A percentile compares a stretch with the other conserved stretches of the same genome.
phyloP scores from a whole-genome alignment of 768 basidiomycete species.

The Suillus lakei region DNA sequence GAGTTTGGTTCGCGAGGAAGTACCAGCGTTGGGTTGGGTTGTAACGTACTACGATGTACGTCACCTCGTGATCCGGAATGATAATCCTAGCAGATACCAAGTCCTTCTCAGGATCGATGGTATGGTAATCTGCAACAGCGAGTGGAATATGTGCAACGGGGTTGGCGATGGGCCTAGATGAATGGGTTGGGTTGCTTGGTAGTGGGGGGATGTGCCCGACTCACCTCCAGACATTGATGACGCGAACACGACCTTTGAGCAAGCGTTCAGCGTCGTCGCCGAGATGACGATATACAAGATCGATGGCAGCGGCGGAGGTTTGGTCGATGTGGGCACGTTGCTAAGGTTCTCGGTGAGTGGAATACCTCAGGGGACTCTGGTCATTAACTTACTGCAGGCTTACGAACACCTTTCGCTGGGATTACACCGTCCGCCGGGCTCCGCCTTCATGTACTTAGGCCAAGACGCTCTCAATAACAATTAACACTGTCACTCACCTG shows the following conservation, averaged over 20 bases:
- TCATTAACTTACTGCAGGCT: conserved; percentile 38
- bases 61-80: conserved; percentile 39
- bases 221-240: conserved; percentile 48
- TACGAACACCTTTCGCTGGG: conserved; percentile 16
- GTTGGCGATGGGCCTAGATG: conserved; percentile 39
- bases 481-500: conserved; percentile 30
- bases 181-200: conserved; percentile 1
- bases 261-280: no score
- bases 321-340: conserved; percentile 51
- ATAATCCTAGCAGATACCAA: conserved; percentile 43
- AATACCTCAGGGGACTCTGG: neutral
- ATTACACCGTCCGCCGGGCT: neutral
- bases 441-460: neutral
- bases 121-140: conserved; percentile 46
- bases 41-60: conserved; percentile 41
- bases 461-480: neutral
- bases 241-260: no score
- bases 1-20: conserved; percentile 43
- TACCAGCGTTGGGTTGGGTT: conserved; percentile 45
- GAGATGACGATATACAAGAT: conserved; percentile 44
- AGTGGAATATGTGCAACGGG: conserved; percentile 46
- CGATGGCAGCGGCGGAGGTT: conserved; percentile 40
- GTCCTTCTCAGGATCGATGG: conserved; percentile 39
- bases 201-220: neutral
- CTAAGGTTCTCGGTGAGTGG: conserved; percentile 22